phyloP scores from a whole-genome alignment of 2,329 filamentous ascomycete genomes.

The Sphaerulina populicola region DNA sequence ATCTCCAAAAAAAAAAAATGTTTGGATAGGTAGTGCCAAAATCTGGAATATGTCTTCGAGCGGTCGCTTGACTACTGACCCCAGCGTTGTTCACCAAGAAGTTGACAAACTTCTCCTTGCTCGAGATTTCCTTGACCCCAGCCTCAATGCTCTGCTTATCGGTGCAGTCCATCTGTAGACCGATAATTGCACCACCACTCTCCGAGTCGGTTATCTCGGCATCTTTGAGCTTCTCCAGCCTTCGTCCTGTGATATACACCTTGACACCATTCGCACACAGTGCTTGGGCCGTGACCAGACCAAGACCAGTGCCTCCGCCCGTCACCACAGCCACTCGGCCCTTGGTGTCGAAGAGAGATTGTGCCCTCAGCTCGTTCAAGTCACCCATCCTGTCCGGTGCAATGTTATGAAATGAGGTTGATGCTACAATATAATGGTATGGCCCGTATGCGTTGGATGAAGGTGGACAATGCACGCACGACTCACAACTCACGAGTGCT shows the following conservation, averaged over 20 bases:
- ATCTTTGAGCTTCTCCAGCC: slow-evolving; percentile 39
- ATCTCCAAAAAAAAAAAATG: no score
- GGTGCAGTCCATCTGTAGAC: slow-evolving; percentile 29
- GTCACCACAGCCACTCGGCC: slow-evolving; percentile 39
- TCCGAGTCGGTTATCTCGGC: slow-evolving; percentile 47
- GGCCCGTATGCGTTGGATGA: not conserved
- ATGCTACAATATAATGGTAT: not conserved
- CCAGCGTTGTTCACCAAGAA: slow-evolving; percentile 31
- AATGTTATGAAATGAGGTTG: not conserved
- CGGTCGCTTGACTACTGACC: not conserved
- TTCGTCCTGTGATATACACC: slow-evolving; percentile 43
- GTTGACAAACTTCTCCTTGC: slow-evolving; percentile 29
- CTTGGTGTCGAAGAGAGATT: slow-evolving; percentile 35
- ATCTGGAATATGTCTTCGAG: no score
- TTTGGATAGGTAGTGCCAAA: no score
- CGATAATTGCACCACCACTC: slow-evolving; percentile 49
- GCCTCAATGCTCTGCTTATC: slow-evolving; percentile 27
- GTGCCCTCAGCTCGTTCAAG: slow-evolving; percentile 21
- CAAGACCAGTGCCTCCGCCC: slow-evolving; percentile 41
- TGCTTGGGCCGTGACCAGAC: slow-evolving; percentile 42
- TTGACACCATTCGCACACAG: slow-evolving; percentile 43
- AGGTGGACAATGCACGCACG: not conserved
- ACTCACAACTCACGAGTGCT: no score
- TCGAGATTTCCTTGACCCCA: slow-evolving; percentile 22
- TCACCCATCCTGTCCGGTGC: slow-evolving; percentile 19